Evolutionary conservation across 2,329 filamentous ascomycete genomes (phyloP), one percentile per base, ranked within the genome.

Genomic region (Colletotrichum coccodes): DNA sequence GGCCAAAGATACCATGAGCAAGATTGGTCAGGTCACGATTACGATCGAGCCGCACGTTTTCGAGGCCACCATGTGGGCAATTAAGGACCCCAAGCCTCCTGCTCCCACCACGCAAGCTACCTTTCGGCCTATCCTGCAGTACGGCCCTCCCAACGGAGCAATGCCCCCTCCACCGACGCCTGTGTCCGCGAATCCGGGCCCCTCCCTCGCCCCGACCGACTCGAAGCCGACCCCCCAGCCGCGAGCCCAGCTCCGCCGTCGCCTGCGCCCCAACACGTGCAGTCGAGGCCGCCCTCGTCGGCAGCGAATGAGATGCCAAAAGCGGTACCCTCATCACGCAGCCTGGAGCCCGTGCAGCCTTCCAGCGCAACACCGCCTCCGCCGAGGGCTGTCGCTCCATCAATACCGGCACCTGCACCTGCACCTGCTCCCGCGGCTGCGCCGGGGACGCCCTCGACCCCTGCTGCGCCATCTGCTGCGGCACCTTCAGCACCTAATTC

Each of bases 21-120:
- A 90, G 78, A 86, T 94, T 26, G 93, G 94, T 73, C 88, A 87
- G 72, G 90, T 93, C 70, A 90, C 90, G 38, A 89, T 97, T 70
- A 91, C 89, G 26, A 89, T 95, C 68, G 93, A 95, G 78, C 94
- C 94, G 50, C 92, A 96, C 76, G 88, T 92, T 49, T 89, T 96
- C 73, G 92, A 94, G 72, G 92, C 92, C 18, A 91, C 88, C 53
- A 88, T 94, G 83, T 94, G 87, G 75, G 87, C 88, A 23, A 89
- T 94, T 67, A 92, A 92, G 75, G 90, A 92, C 60, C 84, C 86
- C 8, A 89, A 88, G 71, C 84, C 82, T 8, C 69, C 80, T 75
- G 53, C 74, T 68, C 64, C 72, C 46, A 70, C 57, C 49, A 67
- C 71, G 16, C 64, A 71, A 47, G 70, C 70, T 38, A 69, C 69